These are phyloP conservation scores for Stagonosporopsis chrysanthemi DNA, from an alignment of 2,329 filamentous ascomycete genomes.

Conservation along the genomic window DNA sequence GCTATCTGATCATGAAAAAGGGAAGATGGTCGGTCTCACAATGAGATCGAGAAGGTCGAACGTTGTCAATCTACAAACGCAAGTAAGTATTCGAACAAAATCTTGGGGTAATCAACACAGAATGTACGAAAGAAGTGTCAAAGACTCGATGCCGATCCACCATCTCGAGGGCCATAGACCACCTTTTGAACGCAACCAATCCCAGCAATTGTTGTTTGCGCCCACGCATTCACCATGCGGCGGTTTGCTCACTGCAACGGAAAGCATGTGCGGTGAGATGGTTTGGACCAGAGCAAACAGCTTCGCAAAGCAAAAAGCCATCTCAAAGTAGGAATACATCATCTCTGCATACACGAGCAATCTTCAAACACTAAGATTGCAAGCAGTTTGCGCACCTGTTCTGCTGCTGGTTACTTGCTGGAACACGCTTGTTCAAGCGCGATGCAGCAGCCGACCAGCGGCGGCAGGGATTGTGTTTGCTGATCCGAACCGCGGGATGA, in stretches of 20 bases:
- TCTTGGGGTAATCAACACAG: slow-evolving; percentile 4
- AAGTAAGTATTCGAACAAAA: slow-evolving; percentile 36
- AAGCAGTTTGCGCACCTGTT: slow-evolving; percentile 35
- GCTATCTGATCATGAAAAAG: slow-evolving; percentile 4
- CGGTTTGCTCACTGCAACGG: slow-evolving; percentile 24
- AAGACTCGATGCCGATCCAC: slow-evolving; percentile 22
- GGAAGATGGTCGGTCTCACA: slow-evolving; percentile 20
- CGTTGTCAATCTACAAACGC: slow-evolving; percentile 29
- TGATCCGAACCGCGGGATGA: background rate
- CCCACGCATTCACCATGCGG: slow-evolving; percentile 18
- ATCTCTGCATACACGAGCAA: background rate
- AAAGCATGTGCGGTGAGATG: slow-evolving; percentile 18
- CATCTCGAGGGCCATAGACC: slow-evolving; percentile 16
- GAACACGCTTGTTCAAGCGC: slow-evolving; percentile 28
- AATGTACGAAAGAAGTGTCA: slow-evolving; percentile 4
- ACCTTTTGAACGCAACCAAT: slow-evolving; percentile 28
- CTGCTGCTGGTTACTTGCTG: slow-evolving; percentile 39
- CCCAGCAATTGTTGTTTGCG: slow-evolving; percentile 28
- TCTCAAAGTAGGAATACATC: background rate
- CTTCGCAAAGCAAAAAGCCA: background rate
- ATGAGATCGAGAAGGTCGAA: background rate
- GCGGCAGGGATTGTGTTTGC: slow-evolving; percentile 18
- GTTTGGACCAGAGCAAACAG: slow-evolving; percentile 20
- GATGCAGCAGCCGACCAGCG: slow-evolving; percentile 30
- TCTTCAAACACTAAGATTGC: background rate